Base-by-base conservation (phyloP, 2,329 filamentous ascomycete genomes). In the Fusarium torreyae region DNA sequence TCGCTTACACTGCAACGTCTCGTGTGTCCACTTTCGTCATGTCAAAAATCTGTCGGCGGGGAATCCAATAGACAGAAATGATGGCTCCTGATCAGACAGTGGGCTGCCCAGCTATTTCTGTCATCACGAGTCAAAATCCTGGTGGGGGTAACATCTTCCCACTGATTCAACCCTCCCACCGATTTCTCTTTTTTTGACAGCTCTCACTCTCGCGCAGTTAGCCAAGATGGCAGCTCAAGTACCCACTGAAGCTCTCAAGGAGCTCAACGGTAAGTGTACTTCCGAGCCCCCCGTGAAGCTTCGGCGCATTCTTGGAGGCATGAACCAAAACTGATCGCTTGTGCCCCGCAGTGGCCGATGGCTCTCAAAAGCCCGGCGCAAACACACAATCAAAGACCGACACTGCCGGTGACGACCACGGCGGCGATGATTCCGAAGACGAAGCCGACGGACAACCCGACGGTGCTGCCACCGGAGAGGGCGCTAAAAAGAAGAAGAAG, bases 401-500 rank as follows among this genome's bases (percentile, higher is more conserved):
- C 38, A 77, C 77, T 64, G 79, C 78, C 66, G 79, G 79, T 56
- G 80, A 81, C 55, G 80, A 83, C 14, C 83, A 85, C 43, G 81
- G 78, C 53, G 85, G 84, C 54, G 84, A 87, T 60, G 86, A 85
- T 17, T 86, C 85, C 36, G 85, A 87, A 45, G 86, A 86, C 10
- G 84, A 83, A 24, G 86, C 85, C 31, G 82, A 84, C 24, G 82
- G 83, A 28, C 81, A 66, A 20, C 66, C 64, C 20, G 70, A 70
- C 38, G 75, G 69, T 18, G 81, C 79, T 33, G 80, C 78, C n/a
- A 79, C 79, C 7, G 81, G 81, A 68, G 78, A 73, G 20, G 75
- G 69, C 13, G 74, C 77, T 57, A 81, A 80, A 67, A 82, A 82
- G 53, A 75, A 86, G 75, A 91, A 89, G 79, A 92, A 93, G 81